Evolutionary conservation across 768 basidiomycete species (phyloP).

Genomic region (Tubosaeta sp.): DNA sequence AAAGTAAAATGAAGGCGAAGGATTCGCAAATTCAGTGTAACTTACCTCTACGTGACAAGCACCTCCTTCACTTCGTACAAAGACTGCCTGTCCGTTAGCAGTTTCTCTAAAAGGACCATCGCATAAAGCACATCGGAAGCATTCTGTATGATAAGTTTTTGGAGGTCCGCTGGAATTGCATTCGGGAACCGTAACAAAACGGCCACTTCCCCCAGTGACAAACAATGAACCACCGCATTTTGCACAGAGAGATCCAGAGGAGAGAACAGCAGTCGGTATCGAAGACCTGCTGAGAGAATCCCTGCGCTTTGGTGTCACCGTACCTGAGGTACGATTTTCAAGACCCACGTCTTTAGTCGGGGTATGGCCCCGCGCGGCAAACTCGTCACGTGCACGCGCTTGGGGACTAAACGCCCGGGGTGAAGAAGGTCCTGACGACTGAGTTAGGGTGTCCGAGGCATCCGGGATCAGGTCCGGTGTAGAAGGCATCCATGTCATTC

Average conservation of each 20-base stretch:
- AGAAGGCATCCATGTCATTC: constrained; percentile 36
- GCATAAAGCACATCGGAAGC: constrained; percentile 72
- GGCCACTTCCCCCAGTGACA: constrained; percentile 51
- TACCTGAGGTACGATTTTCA: constrained; percentile 18
- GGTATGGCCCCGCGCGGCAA: constrained; percentile 6
- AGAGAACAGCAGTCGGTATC: constrained; percentile 29
- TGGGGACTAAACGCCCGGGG: constrained; percentile 40
- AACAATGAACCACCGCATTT: constrained; percentile 60
- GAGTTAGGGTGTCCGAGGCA: constrained; percentile 53
- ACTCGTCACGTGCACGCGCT: constrained; percentile 8
- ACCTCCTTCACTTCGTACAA: constrained; percentile 59
- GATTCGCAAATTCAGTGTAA: background rate
- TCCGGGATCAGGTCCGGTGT: constrained; percentile 62
- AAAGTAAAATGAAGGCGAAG: constrained; percentile 5
- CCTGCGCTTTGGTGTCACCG: constrained; percentile 26
- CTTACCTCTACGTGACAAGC: constrained; percentile 63
- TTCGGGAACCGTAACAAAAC: constrained; percentile 69
- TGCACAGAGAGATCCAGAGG: constrained; percentile 48
- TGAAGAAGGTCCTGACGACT: constrained; percentile 52
- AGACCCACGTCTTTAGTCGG: constrained; percentile 2
- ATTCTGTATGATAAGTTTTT: constrained; percentile 68
- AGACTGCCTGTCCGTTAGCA: constrained; percentile 60
- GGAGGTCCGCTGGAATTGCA: constrained; percentile 37
- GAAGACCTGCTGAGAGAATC: constrained; percentile 24
- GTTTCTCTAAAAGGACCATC: constrained; percentile 58